A percentile compares a stretch with the other conserved stretches of the same genome.
Evolutionary conservation across 495 filamentous ascomycete species (phyloP).

Genomic region (Penicillium flavigenum): DNA sequence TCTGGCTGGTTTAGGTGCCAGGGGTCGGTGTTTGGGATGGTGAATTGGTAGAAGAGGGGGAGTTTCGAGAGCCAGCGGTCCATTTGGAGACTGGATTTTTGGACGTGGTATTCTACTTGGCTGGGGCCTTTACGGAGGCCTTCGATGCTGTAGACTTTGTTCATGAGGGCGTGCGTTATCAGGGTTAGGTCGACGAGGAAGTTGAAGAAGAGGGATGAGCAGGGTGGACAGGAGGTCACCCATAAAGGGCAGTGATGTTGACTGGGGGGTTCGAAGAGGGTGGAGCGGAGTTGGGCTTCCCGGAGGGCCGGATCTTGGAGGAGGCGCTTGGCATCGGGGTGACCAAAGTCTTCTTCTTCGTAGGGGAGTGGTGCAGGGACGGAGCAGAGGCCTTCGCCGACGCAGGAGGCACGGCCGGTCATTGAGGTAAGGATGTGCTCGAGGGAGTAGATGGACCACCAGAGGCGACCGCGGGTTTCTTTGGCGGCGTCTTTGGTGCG

Average conservation of each 20-base stretch:
- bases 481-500: conserved; percentile 49
- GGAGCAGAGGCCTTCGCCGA: conserved; percentile 53
- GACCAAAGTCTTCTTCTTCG: conserved; percentile 47
- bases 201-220: conserved; percentile 47
- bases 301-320: conserved; percentile 25
- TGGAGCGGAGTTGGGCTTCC: conserved; percentile 30
- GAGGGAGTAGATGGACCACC: conserved; percentile 62
- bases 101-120: conserved; percentile 53
- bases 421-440: conserved; percentile 59
- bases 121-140: conserved; percentile 48
- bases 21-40: conserved; percentile 17
- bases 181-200: conserved; percentile 45
- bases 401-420: conserved; percentile 59
- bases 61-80: conserved; percentile 53
- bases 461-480: conserved; percentile 59
- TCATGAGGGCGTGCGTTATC: conserved; percentile 53
- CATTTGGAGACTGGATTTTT: conserved; percentile 42
- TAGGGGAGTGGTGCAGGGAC: conserved; percentile 54
- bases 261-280: conserved; percentile 28
- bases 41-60: conserved; percentile 48
- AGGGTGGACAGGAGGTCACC: conserved; percentile 31
- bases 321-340: conserved; percentile 21
- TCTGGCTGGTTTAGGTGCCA: conserved; percentile 21
- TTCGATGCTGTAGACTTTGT: conserved; percentile 56
- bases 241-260: conserved; percentile 17